These are phyloP conservation scores for Suillus plorans DNA, from an alignment of 768 basidiomycete species.

Conservation along the genomic window DNA sequence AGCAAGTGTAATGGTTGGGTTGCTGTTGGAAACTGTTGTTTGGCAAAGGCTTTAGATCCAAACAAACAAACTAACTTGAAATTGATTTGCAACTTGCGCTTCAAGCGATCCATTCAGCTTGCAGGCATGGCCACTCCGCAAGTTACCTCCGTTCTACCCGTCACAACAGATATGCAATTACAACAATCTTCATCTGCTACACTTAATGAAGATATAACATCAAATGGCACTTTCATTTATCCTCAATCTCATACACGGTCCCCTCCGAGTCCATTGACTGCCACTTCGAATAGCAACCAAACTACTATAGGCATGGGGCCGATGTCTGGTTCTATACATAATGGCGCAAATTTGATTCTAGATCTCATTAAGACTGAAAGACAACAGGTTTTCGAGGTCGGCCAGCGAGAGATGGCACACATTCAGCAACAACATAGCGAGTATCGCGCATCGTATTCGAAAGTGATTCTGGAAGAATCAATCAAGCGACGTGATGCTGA, in stretches of 20 bases:
- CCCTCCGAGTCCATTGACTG: background rate
- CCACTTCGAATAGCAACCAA: background rate
- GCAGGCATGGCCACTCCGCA: slow-evolving; percentile 5
- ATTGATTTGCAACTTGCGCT: background rate
- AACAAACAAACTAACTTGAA: slow-evolving; percentile 4
- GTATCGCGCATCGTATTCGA: background rate
- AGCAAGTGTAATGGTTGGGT: background rate
- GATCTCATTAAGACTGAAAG: slow-evolving; percentile 4
- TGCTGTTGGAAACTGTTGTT: slow-evolving; percentile 3
- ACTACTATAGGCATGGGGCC: background rate
- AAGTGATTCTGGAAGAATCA: background rate
- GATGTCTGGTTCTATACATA: slow-evolving; percentile 1
- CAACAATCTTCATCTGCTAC: background rate
- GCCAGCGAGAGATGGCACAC: background rate
- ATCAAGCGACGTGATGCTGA: slow-evolving; percentile 4
- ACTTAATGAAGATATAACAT: no score
- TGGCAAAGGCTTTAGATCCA: slow-evolving; percentile 16
- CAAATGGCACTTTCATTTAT: no score
- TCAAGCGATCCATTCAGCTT: background rate
- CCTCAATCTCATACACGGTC: background rate
- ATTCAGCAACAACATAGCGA: slow-evolving; percentile 4
- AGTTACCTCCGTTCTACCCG: background rate
- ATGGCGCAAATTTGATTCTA: slow-evolving; percentile 6
- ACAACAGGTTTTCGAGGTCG: background rate
- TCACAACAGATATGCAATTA: slow-evolving; percentile 19